Evolutionary conservation across 2,329 filamentous ascomycete genomes (phyloP).

Genomic region (Acrodontium crateriforme): DNA sequence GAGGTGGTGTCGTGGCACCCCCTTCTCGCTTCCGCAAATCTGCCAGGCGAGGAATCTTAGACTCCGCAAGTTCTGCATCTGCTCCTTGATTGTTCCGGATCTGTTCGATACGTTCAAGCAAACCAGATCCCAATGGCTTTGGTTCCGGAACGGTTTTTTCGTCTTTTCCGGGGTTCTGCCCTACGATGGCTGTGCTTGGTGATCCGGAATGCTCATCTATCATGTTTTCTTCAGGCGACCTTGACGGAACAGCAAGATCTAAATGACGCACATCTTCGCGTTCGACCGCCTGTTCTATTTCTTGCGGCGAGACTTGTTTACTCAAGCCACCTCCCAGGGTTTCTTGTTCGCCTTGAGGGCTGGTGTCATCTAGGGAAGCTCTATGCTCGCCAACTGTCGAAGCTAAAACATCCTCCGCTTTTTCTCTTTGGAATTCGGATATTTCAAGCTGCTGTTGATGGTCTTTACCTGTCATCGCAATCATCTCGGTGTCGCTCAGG

Average conservation of each 20-base stretch:
- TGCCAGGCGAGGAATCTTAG: slow-evolving; percentile 21
- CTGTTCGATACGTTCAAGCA: slow-evolving; percentile 25
- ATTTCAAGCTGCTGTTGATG: slow-evolving; percentile 28
- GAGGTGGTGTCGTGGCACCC: slow-evolving; percentile 28
- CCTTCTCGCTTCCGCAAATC: slow-evolving; percentile 20
- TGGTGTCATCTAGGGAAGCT: slow-evolving; percentile 9
- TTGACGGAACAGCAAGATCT: slow-evolving; percentile 41
- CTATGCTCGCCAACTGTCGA: slow-evolving; percentile 52
- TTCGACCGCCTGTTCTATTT: slow-evolving; percentile 23
- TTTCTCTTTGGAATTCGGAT: slow-evolving; percentile 40
- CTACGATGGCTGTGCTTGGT: neutral
- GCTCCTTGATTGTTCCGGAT: slow-evolving; percentile 19
- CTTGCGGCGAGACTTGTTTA: slow-evolving; percentile 16
- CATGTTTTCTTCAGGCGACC: slow-evolving; percentile 10
- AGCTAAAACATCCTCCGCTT: slow-evolving; percentile 48
- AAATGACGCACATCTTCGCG: slow-evolving; percentile 46
- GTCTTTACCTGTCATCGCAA: slow-evolving; percentile 15
- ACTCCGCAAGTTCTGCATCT: slow-evolving; percentile 16
- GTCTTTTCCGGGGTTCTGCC: no score
- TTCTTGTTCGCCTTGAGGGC: slow-evolving; percentile 1
- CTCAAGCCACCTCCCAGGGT: slow-evolving; percentile 8
- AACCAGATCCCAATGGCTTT: slow-evolving; percentile 21
- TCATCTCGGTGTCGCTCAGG: slow-evolving; percentile 41
- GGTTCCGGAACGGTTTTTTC: slow-evolving; percentile 20
- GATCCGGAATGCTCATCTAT: slow-evolving; percentile 3